Conservation (phyloP, 163 green algal species). For the Smithsoniella earleae region DNA sequence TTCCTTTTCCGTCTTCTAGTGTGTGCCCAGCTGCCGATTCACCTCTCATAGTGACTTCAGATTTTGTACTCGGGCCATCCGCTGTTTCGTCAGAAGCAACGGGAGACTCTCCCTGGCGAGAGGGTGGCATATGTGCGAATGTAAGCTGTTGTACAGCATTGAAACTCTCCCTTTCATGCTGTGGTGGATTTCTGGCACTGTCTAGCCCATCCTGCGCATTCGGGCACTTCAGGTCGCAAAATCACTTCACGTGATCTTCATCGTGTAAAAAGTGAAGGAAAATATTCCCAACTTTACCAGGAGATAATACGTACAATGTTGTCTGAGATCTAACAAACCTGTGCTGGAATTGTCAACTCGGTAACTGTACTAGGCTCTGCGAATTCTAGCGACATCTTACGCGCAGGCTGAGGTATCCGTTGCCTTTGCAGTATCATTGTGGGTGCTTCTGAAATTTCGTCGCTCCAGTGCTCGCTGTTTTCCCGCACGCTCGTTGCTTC, state of each 20-base stretch:
- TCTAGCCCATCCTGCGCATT: too few species aligned
- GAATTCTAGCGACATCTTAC: not conserved
- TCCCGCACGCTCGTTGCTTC: too few species aligned
- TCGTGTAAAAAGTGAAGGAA: too few species aligned
- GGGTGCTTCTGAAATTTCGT: not conserved
- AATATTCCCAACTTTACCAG: too few species aligned
- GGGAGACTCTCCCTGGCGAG: not conserved
- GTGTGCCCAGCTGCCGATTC: conserved; percentile 17
- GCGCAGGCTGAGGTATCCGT: too few species aligned
- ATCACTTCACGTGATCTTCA: too few species aligned
- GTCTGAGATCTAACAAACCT: not conserved
- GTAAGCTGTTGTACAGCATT: conserved; percentile 7
- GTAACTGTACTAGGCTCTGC: conserved; percentile 5
- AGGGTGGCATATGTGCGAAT: conserved; percentile 11
- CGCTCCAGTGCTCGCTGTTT: not conserved
- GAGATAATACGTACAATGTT: too few species aligned
- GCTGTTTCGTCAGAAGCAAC: not conserved
- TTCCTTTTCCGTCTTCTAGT: conserved; percentile 29
- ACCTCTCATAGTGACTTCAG: conserved; percentile 12
- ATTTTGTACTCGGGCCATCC: not conserved
- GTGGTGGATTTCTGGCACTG: too few species aligned
- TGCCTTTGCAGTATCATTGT: conserved; percentile 30
- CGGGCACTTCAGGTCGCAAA: too few species aligned
- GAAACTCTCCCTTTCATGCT: too few species aligned
- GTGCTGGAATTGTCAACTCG: not conserved